Percentiles rank a stretch among this genome's conserved stretches.
These are phyloP conservation scores for Gossypium schwendimanii DNA, from an alignment of 441 rosid species.

Conservation along the genomic window DNA sequence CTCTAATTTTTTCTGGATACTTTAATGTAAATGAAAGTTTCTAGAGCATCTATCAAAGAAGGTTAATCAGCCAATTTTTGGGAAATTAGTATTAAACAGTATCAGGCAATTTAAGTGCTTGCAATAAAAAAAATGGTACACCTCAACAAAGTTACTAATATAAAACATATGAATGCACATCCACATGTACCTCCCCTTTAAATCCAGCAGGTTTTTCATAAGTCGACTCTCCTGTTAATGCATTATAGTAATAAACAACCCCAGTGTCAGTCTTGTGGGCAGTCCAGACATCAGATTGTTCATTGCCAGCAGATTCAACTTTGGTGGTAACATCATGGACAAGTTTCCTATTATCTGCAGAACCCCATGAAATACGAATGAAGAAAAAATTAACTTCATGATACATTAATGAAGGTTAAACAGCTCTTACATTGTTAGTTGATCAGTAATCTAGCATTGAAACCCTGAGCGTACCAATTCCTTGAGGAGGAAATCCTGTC, in stretches of 20 bases:
- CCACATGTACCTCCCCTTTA: constrained; percentile 60
- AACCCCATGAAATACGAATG: constrained; percentile 24
- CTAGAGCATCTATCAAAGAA: not conserved
- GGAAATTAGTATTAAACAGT: not conserved
- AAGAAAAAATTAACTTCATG: constrained; percentile 29
- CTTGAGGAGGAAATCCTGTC: constrained; percentile 51
- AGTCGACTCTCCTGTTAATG: constrained; percentile 80
- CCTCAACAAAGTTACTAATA: not conserved
- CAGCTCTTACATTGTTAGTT: constrained; percentile 45
- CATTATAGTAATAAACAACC: constrained; percentile 78
- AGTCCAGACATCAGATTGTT: constrained; percentile 74
- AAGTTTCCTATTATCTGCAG: constrained; percentile 55
- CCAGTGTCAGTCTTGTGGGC: constrained; percentile 87
- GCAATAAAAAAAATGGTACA: not conserved
- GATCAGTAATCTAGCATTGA: constrained; percentile 62
- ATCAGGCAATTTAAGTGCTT: not conserved
- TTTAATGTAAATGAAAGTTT: not conserved
- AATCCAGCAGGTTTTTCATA: constrained; percentile 83
- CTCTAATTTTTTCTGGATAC: not conserved
- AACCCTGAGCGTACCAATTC: constrained; percentile 81
- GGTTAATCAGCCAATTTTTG: not conserved
- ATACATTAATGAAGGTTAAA: constrained; percentile 38
- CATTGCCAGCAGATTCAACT: constrained; percentile 32
- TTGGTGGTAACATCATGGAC: constrained; percentile 30
- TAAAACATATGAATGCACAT: constrained; percentile 8